Base-by-base conservation (phyloP, 2,329 filamentous ascomycete genomes). In the Colletotrichum navitas region DNA sequence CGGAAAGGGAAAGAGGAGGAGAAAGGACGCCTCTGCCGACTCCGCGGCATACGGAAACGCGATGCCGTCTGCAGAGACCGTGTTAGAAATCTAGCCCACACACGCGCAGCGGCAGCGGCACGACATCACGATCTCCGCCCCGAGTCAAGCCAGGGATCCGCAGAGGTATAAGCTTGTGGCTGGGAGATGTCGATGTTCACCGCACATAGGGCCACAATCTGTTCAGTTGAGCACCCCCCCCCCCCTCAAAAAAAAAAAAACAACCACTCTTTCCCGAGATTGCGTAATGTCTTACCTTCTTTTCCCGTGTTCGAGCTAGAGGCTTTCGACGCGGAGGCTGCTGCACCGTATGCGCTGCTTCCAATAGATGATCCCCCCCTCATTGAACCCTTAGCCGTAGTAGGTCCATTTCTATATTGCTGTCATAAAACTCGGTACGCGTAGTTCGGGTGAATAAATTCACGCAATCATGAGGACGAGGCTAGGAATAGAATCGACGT, bases 61-160 rank as follows among this genome's bases (percentile, higher is more conserved):
- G 49, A 29, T 54, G 49, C 49, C 52, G 55, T 16, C 32, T 43
- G 54, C 45, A 49, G 45, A 10, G 36, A 32, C n/a, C 21, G 56
- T 43, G 69, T 69, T 65, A 72, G 69, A 69, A 72, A 39, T 61
- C 32, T 60, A 60, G 59, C 41, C 63, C 39, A 3, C 55, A 39
- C 24, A 52, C 65, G 55, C 63, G 65, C 59, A 71, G 47, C 63
- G 39, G 39, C 63, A 39, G 52, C 69, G 59, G 66, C 66, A 72
- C 69, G 69, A 72, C 66, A 72, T 72, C 66, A 56, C 64, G 65
- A 72, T 72, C 69, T 72, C 59, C 66, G 60, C 60, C 49, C 49
- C 60, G 65, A 69, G 69, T 72, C 69, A 72, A 60, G 32, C 29
- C 51, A 32, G 58, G 52, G 63, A 45, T 58, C 36, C 47, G 58